Conservation (phyloP, 805 yeast species). For the Vanderwaltozyma tropicalis region DNA sequence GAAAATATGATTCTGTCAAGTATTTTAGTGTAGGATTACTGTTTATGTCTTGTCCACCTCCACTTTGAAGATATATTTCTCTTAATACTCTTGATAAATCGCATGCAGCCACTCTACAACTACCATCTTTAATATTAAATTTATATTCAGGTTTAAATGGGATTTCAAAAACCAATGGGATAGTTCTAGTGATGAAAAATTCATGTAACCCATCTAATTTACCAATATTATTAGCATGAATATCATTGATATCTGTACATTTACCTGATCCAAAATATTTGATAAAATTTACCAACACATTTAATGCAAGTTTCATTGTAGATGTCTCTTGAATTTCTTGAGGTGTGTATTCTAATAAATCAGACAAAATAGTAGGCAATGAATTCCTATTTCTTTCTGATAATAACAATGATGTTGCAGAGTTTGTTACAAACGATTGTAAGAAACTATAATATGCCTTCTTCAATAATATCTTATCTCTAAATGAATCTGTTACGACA, state of each 20-base stretch:
- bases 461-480: slow-evolving; percentile 58
- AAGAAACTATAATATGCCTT: slow-evolving; percentile 61
- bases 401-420: slow-evolving; percentile 66
- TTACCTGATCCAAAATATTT: slow-evolving; percentile 58
- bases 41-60: slow-evolving; percentile 11
- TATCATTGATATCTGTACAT: slow-evolving; percentile 52
- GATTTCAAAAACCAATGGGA: slow-evolving; percentile 63
- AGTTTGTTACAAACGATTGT: slow-evolving; percentile 62
- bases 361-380: slow-evolving; percentile 50
- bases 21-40: slow-evolving; percentile 33
- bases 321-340: slow-evolving; percentile 52
- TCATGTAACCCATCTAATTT: slow-evolving; percentile 62
- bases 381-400: slow-evolving; percentile 53
- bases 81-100: slow-evolving; percentile 67
- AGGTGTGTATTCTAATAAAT: slow-evolving; percentile 51
- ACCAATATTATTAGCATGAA: slow-evolving; percentile 32
- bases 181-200: slow-evolving; percentile 54
- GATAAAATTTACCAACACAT: slow-evolving; percentile 54
- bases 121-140: slow-evolving; percentile 69
- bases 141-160: slow-evolving; percentile 58
- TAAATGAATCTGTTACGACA: slow-evolving; percentile 47
- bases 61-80: slow-evolving; percentile 38
- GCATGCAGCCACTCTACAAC: slow-evolving; percentile 57
- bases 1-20: slow-evolving; percentile 40
- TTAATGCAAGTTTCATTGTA: slow-evolving; percentile 57